Evolutionary conservation across 202 grass and related monocot genomes (phyloP), one percentile per base, ranked within the genome.

Genomic region (Musa balbisiana): DNA sequence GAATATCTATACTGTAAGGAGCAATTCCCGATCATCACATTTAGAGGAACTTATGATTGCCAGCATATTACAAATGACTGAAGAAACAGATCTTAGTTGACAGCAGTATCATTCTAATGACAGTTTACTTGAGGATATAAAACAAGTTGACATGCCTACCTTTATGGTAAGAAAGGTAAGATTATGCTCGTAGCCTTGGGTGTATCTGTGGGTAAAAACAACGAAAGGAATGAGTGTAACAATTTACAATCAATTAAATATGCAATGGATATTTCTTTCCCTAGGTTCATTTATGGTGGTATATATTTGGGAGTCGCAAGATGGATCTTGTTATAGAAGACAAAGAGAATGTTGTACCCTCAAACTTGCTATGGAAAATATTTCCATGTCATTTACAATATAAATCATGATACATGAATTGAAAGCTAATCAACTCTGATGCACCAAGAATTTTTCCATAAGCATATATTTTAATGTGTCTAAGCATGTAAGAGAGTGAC

Each of bases 151-250:
- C 78, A 56, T 21, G 53, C 69, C 21, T 74, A 92, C 94, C 94
- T 98, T 98, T 79, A 98, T 76, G 78, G 94, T 98, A 70, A 90
- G 87, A 92, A 93, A 98, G 67, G 83, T 92, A 63, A 98, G 85
- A 17, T 67, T 83, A 83, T 94, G 84, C 13, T 82, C 80, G 80
- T 98, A 98, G 70, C 63, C 94, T 86, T 98, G 88, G 67, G 83
- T 88, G 81, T 92, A 98, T 80, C 91, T 98, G 77, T 81, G 62
- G 10, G 54, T 69, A 43, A 51, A 21, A 50, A 2, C 13, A 0
- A 69, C 10, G 11, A n/a, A 69, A n/a, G 27, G 33, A 9, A 69
- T 69, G 4, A n/a, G 15, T 9, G 2, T 27, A 69, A 69, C 12
- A 17, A 29, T 17, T 49, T 1, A 14, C 15, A 49, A 49, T 11